phyloP scores from a whole-genome alignment of 148 eudicot genomes.

The Rhododendron ovatum region DNA sequence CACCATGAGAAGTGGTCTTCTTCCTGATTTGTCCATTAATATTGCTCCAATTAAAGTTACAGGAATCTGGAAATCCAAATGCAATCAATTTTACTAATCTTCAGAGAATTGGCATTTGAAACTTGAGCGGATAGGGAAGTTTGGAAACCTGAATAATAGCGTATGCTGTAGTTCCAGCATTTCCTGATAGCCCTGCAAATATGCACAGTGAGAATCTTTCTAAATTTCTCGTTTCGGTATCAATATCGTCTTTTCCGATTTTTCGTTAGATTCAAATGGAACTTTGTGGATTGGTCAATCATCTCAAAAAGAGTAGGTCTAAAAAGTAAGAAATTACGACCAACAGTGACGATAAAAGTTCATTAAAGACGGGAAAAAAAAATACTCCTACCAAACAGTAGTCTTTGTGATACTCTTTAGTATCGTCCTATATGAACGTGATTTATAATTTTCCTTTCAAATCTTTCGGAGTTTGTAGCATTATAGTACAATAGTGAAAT shows the following conservation, averaged over 20 bases:
- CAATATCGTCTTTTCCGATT: neutral
- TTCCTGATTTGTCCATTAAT: slow-evolving; percentile 76
- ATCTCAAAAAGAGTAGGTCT: too few species aligned
- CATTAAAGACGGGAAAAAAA: too few species aligned
- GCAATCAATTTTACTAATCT: neutral
- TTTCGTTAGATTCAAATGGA: neutral
- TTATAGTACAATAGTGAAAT: slow-evolving; percentile 15
- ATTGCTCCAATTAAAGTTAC: slow-evolving; percentile 60
- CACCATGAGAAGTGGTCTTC: slow-evolving; percentile 71
- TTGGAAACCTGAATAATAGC: slow-evolving; percentile 47
- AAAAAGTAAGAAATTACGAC: too few species aligned
- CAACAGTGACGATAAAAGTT: too few species aligned
- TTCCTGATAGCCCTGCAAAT: slow-evolving; percentile 44
- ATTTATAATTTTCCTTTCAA: too few species aligned
- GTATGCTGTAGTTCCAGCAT: slow-evolving; percentile 55
- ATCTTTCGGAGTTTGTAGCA: neutral
- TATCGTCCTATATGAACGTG: too few species aligned
- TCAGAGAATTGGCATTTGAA: neutral
- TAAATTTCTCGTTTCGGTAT: too few species aligned
- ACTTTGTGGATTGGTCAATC: too few species aligned
- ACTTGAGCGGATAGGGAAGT: neutral
- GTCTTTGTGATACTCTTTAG: too few species aligned
- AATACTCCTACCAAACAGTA: too few species aligned
- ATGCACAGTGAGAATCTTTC: neutral
- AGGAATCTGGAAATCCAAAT: too few species aligned